Evolutionary conservation across 495 filamentous ascomycete species (phyloP).

Genomic region (Aspergillus egyptiacus): DNA sequence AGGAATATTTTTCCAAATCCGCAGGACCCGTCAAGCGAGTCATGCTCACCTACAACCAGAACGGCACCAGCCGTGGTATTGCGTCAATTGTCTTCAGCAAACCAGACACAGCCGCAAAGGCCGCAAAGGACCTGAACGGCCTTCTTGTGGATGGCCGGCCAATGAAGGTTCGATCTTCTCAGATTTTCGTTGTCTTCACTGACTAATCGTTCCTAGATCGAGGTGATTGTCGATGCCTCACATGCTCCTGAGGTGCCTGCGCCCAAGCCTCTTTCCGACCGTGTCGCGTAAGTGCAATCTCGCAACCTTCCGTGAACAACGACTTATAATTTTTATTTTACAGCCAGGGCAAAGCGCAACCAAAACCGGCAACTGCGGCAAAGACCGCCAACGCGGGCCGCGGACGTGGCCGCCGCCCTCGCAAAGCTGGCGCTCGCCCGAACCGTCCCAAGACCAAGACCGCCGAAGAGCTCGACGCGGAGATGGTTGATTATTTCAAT

Average conservation of each 20-base stretch:
- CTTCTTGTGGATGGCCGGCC: conserved; percentile 81
- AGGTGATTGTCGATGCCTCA: conserved; percentile 76
- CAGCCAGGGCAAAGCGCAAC: conserved; percentile 64
- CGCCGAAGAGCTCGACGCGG: conserved; percentile 83
- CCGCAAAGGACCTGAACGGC: conserved; percentile 74
- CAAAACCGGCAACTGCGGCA: conserved; percentile 73
- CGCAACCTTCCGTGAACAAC: not conserved
- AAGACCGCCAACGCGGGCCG: conserved; percentile 48
- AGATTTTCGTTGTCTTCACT: not conserved
- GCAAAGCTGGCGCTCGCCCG: conserved; percentile 45
- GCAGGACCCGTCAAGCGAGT: conserved; percentile 86
- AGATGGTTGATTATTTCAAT: conserved; percentile 88
- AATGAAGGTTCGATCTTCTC: conserved; percentile 64
- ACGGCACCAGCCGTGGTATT: conserved; percentile 83
- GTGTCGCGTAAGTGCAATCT: conserved; percentile 58
- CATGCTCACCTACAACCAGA: conserved; percentile 84
- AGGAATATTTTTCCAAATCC: conserved; percentile 92
- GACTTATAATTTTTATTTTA: conserved; percentile 28
- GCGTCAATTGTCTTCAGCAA: conserved; percentile 75
- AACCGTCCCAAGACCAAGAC: conserved; percentile 78
- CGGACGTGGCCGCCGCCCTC: conserved; percentile 45
- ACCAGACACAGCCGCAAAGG: conserved; percentile 70
- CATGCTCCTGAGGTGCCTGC: conserved; percentile 59
- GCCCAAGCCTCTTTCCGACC: conserved; percentile 75
- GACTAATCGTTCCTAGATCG: conserved; percentile 50